Conservation (phyloP, 805 yeast species). For the Sugiyamaella boreocaroliniensis region DNA sequence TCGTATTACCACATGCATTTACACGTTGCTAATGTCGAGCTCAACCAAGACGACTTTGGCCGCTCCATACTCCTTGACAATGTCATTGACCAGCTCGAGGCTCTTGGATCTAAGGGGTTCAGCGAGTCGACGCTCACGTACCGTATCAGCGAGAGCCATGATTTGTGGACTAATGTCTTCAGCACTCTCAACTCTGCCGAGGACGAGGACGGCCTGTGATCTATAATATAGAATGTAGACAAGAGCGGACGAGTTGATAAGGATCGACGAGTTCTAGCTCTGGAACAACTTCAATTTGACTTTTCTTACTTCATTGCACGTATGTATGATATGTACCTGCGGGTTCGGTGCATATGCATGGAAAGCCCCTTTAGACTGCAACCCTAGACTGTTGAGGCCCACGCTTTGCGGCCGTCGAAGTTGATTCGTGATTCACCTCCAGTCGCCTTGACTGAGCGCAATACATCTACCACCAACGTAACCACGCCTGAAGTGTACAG, state of each 20-base stretch:
- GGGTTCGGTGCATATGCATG: neutral
- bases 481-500: neutral
- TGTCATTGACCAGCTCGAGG: constrained; percentile 61
- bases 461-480: too few species aligned
- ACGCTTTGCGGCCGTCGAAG: neutral
- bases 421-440: neutral
- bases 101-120: constrained; percentile 53
- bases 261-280: too few species aligned
- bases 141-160: constrained; percentile 69
- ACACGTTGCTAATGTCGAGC: constrained; percentile 72
- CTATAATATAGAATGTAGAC: too few species aligned
- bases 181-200: neutral
- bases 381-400: neutral
- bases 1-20: constrained; percentile 93
- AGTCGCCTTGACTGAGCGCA: too few species aligned
- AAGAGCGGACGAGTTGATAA: too few species aligned
- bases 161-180: constrained; percentile 46
- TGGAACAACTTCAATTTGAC: too few species aligned
- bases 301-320: too few species aligned
- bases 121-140: constrained; percentile 53
- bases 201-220: neutral
- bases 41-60: constrained; percentile 68
- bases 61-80: constrained; percentile 79
- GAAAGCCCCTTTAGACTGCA: neutral
- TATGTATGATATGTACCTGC: neutral